Base-by-base conservation (phyloP, 169 alveolate species). In the Eimeria sp. region DNA sequence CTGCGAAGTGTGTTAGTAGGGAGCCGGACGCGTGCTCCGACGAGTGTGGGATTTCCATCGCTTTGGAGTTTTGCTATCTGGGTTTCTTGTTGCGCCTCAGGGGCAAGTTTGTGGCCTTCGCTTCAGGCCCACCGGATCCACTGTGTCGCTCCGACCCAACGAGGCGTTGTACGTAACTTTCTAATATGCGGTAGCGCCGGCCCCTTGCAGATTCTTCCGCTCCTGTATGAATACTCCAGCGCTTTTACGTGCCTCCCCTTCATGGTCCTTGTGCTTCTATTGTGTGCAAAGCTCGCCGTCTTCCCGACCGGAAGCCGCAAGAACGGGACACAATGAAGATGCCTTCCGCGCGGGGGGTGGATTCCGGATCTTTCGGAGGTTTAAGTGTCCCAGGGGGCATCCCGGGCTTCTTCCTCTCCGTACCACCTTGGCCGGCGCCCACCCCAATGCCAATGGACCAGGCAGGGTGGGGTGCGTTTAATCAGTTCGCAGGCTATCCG, bases 361-460 rank as follows among this genome's bases (percentile, higher is more conserved):
- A 62, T 20, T 52, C 60, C 58, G 93, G 83, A 87, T 82, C 93
- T 37, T 52, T 87, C 8, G 93, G 93, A 46, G 83, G 93, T 46
- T n/a, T 87, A 64, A 87, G 33, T 20, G 93, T 87, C 54, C 93
- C 93, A 20, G 93, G 93, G 60, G 93, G 93, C n/a, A 27, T 87
- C 54, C 93, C 93, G 30, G 93, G 93, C 27, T 87, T 62, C 54
- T 87, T 87, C 82, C 37, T 87, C 46, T 87, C 93, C 14, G 93
- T 87, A 33, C 93, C 93, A 2, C 93, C 93, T 40, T 87, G 93
- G 93, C 93, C 93, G 37, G 93, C 66, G 54, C 93, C 93, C 62
- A 87, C 93, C 66, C 93, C 93, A 27, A 37, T 87, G 82, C 93
- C 93, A 6, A 64, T 87, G 93, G 93, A 87, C 82, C 83, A 62